phyloP scores from a whole-genome alignment of 2,329 filamentous ascomycete species.

The Alternaria sp. region DNA sequence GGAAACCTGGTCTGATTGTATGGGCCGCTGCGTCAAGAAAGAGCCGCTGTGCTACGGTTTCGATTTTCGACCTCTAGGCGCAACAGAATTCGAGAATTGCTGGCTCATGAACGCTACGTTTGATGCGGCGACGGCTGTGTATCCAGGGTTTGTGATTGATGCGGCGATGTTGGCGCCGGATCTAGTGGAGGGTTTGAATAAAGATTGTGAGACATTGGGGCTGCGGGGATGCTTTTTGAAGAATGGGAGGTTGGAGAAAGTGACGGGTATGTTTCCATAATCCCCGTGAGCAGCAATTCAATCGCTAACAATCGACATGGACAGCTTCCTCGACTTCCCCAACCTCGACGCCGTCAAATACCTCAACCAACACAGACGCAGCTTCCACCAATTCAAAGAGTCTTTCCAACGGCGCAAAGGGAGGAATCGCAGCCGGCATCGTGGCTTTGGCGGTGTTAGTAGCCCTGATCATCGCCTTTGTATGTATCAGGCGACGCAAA shows the following conservation, averaged over 20 bases:
- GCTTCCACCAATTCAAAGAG: background rate
- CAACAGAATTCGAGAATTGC: constrained; percentile 2
- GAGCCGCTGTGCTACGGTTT: constrained; percentile 15
- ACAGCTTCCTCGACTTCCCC: background rate
- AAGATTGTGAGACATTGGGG: background rate
- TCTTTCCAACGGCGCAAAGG: background rate
- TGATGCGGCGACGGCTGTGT: background rate
- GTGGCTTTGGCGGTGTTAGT: background rate
- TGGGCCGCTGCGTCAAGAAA: constrained; percentile 12
- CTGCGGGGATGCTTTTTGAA: background rate
- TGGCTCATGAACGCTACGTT: constrained; percentile 13
- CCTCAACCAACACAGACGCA: background rate
- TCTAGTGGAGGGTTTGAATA: background rate
- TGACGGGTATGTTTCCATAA: background rate
- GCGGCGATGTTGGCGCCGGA: constrained; percentile 5
- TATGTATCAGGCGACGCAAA: background rate
- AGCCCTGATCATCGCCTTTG: background rate
- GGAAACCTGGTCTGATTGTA: constrained; percentile 1
- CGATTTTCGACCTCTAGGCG: constrained; percentile 7
- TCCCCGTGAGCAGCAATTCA: background rate
- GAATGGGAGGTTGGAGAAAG: background rate
- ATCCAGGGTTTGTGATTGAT: background rate
- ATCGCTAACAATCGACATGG: background rate
- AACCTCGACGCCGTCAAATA: background rate
- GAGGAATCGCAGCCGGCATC: background rate